Conservation (phyloP, 257 asterid genomes). For the Fraxinus quadrangulata region DNA sequence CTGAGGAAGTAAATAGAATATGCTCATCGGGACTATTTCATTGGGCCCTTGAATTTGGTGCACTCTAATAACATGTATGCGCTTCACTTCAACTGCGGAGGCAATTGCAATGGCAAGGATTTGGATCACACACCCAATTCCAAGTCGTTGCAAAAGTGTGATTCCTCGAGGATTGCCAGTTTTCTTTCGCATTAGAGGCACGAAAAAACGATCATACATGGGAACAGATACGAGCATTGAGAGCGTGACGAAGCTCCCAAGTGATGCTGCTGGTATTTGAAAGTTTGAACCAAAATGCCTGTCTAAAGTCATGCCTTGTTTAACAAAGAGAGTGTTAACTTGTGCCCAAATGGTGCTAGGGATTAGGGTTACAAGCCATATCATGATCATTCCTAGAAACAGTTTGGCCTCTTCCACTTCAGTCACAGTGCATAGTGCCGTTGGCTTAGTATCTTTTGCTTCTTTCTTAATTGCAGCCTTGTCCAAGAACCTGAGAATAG, state of each 20-base stretch:
- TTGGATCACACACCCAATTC: constrained; percentile 66
- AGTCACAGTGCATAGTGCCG: constrained; percentile 66
- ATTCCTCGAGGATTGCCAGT: constrained; percentile 80
- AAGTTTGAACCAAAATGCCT: constrained; percentile 53
- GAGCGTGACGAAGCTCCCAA: constrained; percentile 76
- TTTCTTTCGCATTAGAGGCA: constrained; percentile 55
- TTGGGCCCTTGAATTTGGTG: constrained; percentile 34
- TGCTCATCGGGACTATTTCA: constrained; percentile 69
- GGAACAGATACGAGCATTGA: constrained; percentile 70
- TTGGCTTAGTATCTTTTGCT: constrained; percentile 6
- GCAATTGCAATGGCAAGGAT: constrained; percentile 63
- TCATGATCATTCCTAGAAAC: constrained; percentile 73
- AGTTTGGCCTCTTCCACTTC: constrained; percentile 81
- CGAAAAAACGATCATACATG: constrained; percentile 69
- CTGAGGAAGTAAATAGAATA: constrained; percentile 65
- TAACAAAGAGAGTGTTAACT: constrained; percentile 81
- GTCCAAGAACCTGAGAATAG: constrained; percentile 67
- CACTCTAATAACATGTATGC: constrained; percentile 38
- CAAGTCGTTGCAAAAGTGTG: constrained; percentile 64
- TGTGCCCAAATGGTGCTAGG: constrained; percentile 93
- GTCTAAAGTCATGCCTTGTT: constrained; percentile 82
- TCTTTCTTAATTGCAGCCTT: constrained; percentile 70
- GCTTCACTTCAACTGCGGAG: constrained; percentile 43
- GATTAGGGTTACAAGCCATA: constrained; percentile 70
- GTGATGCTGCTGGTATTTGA: constrained; percentile 81